Base-by-base conservation (phyloP, 2,329 filamentous ascomycete species). In the Metarhizium humberi region DNA sequence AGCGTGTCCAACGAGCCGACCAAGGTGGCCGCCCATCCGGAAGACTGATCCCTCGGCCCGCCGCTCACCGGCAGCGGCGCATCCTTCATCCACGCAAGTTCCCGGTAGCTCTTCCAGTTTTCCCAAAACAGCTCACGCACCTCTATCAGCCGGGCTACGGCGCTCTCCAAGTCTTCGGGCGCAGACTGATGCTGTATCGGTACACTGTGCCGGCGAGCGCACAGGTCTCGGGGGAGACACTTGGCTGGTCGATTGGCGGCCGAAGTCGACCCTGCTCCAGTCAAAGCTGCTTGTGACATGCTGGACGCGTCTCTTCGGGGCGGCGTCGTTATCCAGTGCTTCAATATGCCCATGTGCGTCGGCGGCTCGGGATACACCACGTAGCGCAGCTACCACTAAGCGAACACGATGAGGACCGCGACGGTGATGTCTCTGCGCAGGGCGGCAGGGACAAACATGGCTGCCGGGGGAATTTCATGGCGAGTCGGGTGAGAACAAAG, bases 71-170 rank as follows among this genome's bases (percentile, higher is more conserved):
- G 85, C 34, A 73, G 73, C 53, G 87, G 71, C 60, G 86, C 85
- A 64, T 88, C 84, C 50, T 78, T 75, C 83, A 25, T 25, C 20
- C 84, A 88, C 0, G 85, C 85, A 60, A 79, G 68, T 54, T 75
- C 73, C 63, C 77, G 83, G 68, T 88, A 88, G 54, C 75, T 75
- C 60, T 76, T 75, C 51, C 69, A 58, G 51, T 72, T 69, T 11
- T 61, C 60, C 50, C 63, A 56, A 57, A 75, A 75, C 13, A 68
- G 63, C 51, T 59, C 48, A 48, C 65, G 63, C 13, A 75, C 72
- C 46, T 68, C 14, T 20, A 16, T 16, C 45, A 47, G 10, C 14
- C 45, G 3, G 14, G 7, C 25, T 6, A 30, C 25, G 30, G 32
- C 25, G 45, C 6, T 20, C 18, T 16, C 30, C 45, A 4, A 18